Evolutionary conservation across 306 rosid genomes (phyloP).

Genomic region (Cucumis melo): DNA sequence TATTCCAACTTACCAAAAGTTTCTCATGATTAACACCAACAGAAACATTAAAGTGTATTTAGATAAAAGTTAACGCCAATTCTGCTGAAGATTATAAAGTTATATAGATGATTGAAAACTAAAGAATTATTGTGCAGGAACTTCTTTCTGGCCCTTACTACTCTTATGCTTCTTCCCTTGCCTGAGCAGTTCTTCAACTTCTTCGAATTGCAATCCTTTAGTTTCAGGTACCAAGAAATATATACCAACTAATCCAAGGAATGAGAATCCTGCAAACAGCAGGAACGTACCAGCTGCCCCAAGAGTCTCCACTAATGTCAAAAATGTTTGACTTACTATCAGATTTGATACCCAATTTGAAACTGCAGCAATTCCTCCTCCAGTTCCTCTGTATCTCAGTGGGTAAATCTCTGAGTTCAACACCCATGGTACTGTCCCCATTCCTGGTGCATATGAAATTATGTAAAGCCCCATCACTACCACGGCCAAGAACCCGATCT

Average conservation of each 20-base stretch:
- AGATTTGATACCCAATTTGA: constrained; percentile 67
- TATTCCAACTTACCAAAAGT: neutral
- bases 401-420: constrained; percentile 80
- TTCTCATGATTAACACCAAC: neutral
- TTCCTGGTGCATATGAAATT: constrained; percentile 57
- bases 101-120: too few species aligned
- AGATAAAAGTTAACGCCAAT: neutral
- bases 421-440: constrained; percentile 81
- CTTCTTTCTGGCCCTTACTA: neutral
- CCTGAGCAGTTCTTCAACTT: constrained; percentile 50
- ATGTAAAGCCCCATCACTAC: constrained; percentile 49
- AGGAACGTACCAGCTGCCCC: constrained; percentile 64
- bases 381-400: constrained; percentile 49
- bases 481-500: constrained; percentile 54
- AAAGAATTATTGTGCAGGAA: neutral
- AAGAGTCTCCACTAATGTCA: constrained; percentile 35
- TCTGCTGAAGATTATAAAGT: neutral
- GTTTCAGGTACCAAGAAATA: constrained; percentile 50
- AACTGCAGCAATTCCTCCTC: constrained; percentile 82
- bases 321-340: constrained; percentile 56
- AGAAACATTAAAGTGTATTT: neutral
- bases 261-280: constrained; percentile 50
- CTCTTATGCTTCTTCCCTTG: constrained; percentile 15
- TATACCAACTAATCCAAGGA: constrained; percentile 35
- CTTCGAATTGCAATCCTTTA: constrained; percentile 48